A percentile compares a stretch with the other conserved stretches of the same genome.
These are phyloP conservation scores for Abrus pulchellus DNA, from an alignment of 306 rosid genomes.

Conservation along the genomic window DNA sequence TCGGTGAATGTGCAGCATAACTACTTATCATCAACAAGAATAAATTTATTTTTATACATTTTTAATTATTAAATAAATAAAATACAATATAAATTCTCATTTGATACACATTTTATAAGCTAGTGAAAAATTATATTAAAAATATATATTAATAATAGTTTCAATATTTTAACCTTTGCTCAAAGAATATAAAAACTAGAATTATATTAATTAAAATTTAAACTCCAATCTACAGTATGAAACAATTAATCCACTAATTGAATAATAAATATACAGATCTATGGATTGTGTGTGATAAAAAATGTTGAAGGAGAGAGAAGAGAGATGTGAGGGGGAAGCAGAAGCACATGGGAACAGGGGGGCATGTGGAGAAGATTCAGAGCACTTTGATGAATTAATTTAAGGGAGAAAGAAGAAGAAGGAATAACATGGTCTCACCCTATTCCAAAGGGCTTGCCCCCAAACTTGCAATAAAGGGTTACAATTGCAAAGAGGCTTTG, in stretches of 20 bases:
- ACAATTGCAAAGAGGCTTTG: constrained; percentile 53
- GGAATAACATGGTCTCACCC: constrained; percentile 74
- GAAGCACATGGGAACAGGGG: constrained; percentile 84
- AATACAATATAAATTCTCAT: too few relatives aligned
- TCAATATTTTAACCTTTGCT: too few relatives aligned
- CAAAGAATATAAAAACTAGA: too few relatives aligned
- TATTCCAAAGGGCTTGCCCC: constrained; percentile 55
- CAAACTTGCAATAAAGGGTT: constrained; percentile 57
- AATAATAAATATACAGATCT: too few relatives aligned
- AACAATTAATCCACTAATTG: too few relatives aligned
- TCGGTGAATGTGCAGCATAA: constrained; percentile 18
- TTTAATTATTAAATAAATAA: too few relatives aligned
- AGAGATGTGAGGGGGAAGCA: constrained; percentile 43
- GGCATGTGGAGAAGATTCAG: constrained; percentile 90
- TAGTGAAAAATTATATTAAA: too few relatives aligned
- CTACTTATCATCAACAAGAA: constrained; percentile 24
- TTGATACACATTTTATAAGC: too few relatives aligned
- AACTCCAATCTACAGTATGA: too few relatives aligned
- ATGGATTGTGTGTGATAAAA: too few relatives aligned
- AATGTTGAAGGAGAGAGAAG: background rate
- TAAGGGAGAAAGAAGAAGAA: constrained; percentile 51
- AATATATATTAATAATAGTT: too few relatives aligned
- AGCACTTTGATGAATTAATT: constrained; percentile 51
- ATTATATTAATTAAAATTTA: too few relatives aligned
- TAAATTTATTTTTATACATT: constrained; percentile 12